These are phyloP conservation scores for Nigrospora sphaerica DNA, from an alignment of 2,329 filamentous ascomycete species.

Conservation along the genomic window DNA sequence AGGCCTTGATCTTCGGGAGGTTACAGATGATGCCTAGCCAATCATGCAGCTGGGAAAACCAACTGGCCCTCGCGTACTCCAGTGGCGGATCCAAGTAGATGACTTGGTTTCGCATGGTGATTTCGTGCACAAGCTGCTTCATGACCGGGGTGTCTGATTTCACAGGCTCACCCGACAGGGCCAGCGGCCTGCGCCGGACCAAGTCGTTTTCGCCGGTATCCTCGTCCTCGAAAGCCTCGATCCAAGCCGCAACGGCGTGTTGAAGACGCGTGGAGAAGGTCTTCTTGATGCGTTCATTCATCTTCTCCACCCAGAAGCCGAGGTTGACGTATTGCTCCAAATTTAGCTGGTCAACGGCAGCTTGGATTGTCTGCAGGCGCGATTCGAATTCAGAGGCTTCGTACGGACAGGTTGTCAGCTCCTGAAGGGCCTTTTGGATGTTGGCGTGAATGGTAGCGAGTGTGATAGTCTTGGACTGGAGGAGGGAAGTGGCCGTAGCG, in stretches of 20 bases:
- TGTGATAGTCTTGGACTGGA: slow-evolving; percentile 81
- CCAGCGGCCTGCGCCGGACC: slow-evolving; percentile 43
- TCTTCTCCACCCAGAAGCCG: slow-evolving; percentile 76
- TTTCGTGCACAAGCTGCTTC: slow-evolving; percentile 74
- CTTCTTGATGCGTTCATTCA: slow-evolving; percentile 79
- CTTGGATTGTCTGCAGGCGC: slow-evolving; percentile 79
- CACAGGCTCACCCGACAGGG: slow-evolving; percentile 32
- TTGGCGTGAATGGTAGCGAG: slow-evolving; percentile 74
- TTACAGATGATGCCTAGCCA: slow-evolving; percentile 94
- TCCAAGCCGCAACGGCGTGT: slow-evolving; percentile 80
- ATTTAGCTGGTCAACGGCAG: slow-evolving; percentile 91
- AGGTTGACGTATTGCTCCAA: slow-evolving; percentile 94
- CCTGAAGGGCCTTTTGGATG: slow-evolving; percentile 71
- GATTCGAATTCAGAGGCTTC: slow-evolving; percentile 71
- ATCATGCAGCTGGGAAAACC: slow-evolving; percentile 85
- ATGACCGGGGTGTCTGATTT: slow-evolving; percentile 56
- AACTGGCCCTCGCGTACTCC: slow-evolving; percentile 84
- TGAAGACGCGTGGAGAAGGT: slow-evolving; percentile 78
- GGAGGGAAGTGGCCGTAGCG: slow-evolving; percentile 73
- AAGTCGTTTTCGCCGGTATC: slow-evolving; percentile 36
- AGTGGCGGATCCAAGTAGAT: slow-evolving; percentile 94
- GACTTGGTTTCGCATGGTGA: slow-evolving; percentile 96
- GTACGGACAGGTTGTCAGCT: slow-evolving; percentile 81
- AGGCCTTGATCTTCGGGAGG: slow-evolving; percentile 87
- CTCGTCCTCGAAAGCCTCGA: slow-evolving; percentile 69